A percentile compares a stretch with the other conserved stretches of the same genome.
phyloP scores from a whole-genome alignment of 2,329 filamentous ascomycete genomes.

The Fusarium sp. region DNA sequence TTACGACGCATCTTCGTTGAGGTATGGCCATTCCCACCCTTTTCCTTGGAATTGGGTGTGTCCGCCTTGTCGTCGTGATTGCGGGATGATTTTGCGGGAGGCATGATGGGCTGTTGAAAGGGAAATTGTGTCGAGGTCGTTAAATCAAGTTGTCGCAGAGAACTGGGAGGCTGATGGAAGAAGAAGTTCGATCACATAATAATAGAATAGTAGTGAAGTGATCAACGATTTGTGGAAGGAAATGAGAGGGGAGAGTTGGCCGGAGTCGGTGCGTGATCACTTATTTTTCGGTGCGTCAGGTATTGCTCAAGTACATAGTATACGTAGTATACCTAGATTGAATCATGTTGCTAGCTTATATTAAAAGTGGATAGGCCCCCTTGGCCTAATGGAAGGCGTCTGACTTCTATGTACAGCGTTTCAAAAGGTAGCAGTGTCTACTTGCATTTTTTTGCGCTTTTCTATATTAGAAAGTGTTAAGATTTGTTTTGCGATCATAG shows the following conservation, averaged over 20 bases:
- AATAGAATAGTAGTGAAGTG: slow-evolving; percentile 22
- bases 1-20: slow-evolving; percentile 68
- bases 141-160: slow-evolving; percentile 4
- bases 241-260: slow-evolving; percentile 35
- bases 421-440: too few species aligned
- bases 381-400: too few species aligned
- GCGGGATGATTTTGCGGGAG: slow-evolving; percentile 60
- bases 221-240: slow-evolving; percentile 28
- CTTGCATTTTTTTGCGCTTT: neutral
- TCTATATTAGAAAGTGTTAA: too few species aligned
- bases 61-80: slow-evolving; percentile 62
- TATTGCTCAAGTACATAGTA: too few species aligned
- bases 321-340: too few species aligned
- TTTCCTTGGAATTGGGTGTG: slow-evolving; percentile 56
- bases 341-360: too few species aligned
- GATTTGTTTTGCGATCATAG: neutral
- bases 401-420: neutral
- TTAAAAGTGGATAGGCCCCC: too few species aligned
- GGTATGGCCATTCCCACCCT: slow-evolving; percentile 56
- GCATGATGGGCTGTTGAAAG: slow-evolving; percentile 50
- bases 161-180: slow-evolving; percentile 6
- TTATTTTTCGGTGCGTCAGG: slow-evolving; percentile 33
- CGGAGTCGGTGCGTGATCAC: slow-evolving; percentile 41
- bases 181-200: slow-evolving; percentile 41
- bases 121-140: neutral